These are phyloP conservation scores for Vicia sativa DNA, from an alignment of 306 rosid species.

Conservation along the genomic window DNA sequence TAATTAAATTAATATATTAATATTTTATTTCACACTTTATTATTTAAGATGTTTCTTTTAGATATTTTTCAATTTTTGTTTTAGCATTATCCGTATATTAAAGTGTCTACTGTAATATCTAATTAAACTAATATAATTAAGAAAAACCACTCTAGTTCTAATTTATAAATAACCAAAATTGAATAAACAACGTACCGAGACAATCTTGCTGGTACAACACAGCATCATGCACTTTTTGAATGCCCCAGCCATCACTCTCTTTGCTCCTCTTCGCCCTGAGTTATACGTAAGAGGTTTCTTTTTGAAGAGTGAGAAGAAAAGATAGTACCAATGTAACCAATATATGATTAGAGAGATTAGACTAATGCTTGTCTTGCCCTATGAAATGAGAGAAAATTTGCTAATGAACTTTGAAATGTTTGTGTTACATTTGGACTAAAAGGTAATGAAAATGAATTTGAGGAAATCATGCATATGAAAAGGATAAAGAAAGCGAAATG, in stretches of 20 bases:
- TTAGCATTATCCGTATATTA: no score
- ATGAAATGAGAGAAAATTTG: conserved; percentile 23
- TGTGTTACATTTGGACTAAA: conserved; percentile 14
- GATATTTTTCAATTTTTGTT: no score
- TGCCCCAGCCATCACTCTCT: conserved; percentile 49
- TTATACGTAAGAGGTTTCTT: not conserved
- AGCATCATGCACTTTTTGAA: conserved; percentile 53
- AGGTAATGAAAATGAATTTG: conserved; percentile 30
- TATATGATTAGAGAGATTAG: conserved; percentile 5
- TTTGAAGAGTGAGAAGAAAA: not conserved
- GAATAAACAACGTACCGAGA: conserved; percentile 46
- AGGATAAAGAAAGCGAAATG: conserved; percentile 54
- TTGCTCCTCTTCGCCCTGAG: conserved; percentile 21
- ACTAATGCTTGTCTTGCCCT: conserved; percentile 11
- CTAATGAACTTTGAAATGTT: conserved; percentile 2
- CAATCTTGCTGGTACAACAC: conserved; percentile 51
- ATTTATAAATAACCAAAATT: not conserved
- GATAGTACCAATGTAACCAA: conserved; percentile 10
- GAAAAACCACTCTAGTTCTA: not conserved
- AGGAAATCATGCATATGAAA: conserved; percentile 3
- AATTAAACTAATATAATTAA: not conserved
- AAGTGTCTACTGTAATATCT: no score
- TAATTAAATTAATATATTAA: no score
- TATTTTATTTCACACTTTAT: no score
- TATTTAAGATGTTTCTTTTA: no score